A percentile compares a stretch with the other conserved stretches of the same genome.
Evolutionary conservation across 768 basidiomycete species (phyloP).

Genomic region (Phaffia tasmanica): DNA sequence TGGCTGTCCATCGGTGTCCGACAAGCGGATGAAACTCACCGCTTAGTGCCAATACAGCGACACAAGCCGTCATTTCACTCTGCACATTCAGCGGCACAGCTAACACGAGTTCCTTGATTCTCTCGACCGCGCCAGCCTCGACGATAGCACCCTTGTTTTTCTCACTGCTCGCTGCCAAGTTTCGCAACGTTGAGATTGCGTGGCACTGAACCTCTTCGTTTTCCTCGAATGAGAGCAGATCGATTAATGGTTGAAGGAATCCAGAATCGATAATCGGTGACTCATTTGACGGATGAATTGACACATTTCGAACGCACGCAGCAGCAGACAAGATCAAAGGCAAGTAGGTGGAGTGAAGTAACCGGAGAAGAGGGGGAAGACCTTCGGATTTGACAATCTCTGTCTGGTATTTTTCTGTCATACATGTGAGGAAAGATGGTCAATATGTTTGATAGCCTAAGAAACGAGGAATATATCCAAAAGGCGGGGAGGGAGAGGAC

Average conservation of each 20-base stretch:
- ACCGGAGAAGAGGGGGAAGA: constrained; percentile 76
- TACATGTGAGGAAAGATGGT: neutral
- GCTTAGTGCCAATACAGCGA: constrained; percentile 88
- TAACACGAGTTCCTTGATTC: constrained; percentile 91
- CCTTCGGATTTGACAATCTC: constrained; percentile 97
- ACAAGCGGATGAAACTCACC: constrained; percentile 47
- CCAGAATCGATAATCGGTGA: constrained; percentile 98
- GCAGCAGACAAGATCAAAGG: constrained; percentile 96
- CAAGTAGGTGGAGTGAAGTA: constrained; percentile 90
- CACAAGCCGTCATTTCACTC: constrained; percentile 99
- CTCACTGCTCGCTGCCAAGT: constrained; percentile 91
- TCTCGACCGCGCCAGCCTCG: constrained; percentile 89
- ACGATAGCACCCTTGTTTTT: constrained; percentile 98
- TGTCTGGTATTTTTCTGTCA: constrained; percentile 91
- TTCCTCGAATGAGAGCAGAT: constrained; percentile 92
- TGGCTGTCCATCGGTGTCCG: neutral
- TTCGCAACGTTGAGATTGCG: constrained; percentile 91
- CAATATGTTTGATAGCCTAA: neutral
- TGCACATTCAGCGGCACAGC: constrained; percentile 93
- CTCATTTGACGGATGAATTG: constrained; percentile 96
- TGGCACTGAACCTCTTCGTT: constrained; percentile 99
- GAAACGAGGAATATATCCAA: neutral
- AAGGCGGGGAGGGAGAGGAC: constrained; percentile 26
- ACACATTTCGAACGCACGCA: constrained; percentile 97
- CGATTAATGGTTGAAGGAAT: constrained; percentile 90